Conservation (phyloP, 139 green algal genomes). For the Tetraselmis chui region DNA sequence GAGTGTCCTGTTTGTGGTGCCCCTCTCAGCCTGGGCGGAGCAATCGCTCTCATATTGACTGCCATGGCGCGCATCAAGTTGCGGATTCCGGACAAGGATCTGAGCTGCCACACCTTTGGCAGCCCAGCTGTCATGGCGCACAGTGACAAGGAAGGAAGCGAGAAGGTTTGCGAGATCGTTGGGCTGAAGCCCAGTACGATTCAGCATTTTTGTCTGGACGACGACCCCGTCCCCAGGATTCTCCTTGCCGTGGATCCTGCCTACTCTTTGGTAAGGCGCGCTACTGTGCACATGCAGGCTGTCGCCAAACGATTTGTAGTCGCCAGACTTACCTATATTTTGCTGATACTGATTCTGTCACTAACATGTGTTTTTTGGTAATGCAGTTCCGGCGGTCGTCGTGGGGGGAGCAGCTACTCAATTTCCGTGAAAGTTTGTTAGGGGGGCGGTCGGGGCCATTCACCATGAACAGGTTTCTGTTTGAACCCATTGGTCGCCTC, state of each 20-base stretch:
- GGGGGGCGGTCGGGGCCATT: not conserved
- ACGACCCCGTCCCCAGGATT: not conserved
- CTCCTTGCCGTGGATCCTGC: not conserved
- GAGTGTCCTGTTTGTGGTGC: not conserved
- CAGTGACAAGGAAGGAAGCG: not conserved
- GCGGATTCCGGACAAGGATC: not conserved
- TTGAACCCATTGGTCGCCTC: not conserved
- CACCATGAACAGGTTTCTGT: not conserved
- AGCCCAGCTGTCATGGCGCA: not conserved
- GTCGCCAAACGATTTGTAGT: too few relatives aligned
- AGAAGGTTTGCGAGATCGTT: not conserved
- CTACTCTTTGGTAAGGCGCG: not conserved
- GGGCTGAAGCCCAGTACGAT: not conserved
- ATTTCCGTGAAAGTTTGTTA: not conserved
- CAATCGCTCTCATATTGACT: not conserved
- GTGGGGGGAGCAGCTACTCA: not conserved
- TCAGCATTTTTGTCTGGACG: not conserved
- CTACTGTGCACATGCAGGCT: too few relatives aligned
- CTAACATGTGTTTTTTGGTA: too few relatives aligned
- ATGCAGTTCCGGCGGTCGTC: not conserved
- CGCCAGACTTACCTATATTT: too few relatives aligned
- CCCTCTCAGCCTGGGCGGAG: not conserved
- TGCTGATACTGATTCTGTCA: too few relatives aligned
- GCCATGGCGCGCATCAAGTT: not conserved
- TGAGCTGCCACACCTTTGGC: not conserved